Conservation (phyloP, 805 yeast genomes). For the Candida coquimbonensis region DNA sequence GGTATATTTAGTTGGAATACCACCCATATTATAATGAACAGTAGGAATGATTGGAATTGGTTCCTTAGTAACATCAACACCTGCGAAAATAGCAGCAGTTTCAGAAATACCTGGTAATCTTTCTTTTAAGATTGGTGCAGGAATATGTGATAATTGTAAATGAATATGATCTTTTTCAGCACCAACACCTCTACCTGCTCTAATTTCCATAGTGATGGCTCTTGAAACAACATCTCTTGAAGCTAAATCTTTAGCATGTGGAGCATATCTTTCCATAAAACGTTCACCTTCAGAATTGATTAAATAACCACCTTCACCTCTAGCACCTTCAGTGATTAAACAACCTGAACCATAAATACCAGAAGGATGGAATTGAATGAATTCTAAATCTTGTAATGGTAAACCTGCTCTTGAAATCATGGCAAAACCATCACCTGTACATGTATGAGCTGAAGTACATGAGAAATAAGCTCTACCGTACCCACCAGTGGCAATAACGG, state of each 20-base stretch:
- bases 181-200: conserved; percentile 99
- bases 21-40: conserved; percentile 99
- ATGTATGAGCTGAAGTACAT: conserved; percentile 98
- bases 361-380: conserved; percentile 98
- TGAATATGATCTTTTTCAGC: conserved; percentile 91
- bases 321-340: conserved; percentile 97
- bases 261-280: conserved; percentile 99
- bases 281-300: conserved; percentile 97
- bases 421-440: conserved; percentile 99
- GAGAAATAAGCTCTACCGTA: conserved; percentile 98
- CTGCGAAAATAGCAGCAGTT: conserved; percentile 97
- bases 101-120: conserved; percentile 99
- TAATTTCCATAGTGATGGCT: conserved; percentile 97
- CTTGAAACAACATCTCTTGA: conserved; percentile 97
- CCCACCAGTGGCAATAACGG: conserved; percentile 97
- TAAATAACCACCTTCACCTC: conserved; percentile 99
- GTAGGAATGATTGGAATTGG: conserved; percentile 98
- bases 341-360: conserved; percentile 99
- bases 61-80: conserved; percentile 98
- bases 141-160: conserved; percentile 90
- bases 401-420: conserved; percentile 98
- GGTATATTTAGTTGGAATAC: conserved; percentile 96
- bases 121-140: conserved; percentile 85
- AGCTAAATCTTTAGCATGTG: conserved; percentile 96
- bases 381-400: conserved; percentile 95